Conservation (phyloP, 305 asterid species). For the Salvia sclarea region DNA sequence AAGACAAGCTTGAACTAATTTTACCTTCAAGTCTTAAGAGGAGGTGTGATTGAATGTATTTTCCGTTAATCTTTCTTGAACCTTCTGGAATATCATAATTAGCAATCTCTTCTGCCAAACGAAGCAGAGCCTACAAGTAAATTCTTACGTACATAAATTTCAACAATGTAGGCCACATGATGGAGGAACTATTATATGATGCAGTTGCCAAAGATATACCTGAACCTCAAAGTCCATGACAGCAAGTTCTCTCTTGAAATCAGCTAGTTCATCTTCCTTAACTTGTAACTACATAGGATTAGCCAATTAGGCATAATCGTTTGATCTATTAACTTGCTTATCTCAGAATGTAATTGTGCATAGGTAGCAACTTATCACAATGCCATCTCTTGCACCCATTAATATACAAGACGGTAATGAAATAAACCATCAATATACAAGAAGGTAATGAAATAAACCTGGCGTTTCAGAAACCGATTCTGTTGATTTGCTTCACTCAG, state of each 20-base stretch:
- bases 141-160: conserved; percentile 12
- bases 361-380: not conserved
- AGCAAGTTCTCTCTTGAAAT: conserved; percentile 72
- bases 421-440: not conserved
- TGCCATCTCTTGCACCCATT: not conserved
- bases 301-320: not conserved
- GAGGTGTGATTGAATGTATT: conserved; percentile 80
- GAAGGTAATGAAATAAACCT: conserved; percentile 48
- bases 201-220: conserved; percentile 43
- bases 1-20: not conserved
- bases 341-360: not conserved
- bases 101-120: conserved; percentile 74
- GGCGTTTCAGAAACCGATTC: conserved; percentile 76
- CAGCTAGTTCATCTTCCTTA: conserved; percentile 59
- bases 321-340: not conserved
- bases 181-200: conserved; percentile 1
- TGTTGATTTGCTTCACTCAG: conserved; percentile 92
- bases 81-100: conserved; percentile 63
- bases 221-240: conserved; percentile 58
- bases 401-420: not conserved
- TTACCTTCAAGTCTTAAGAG: conserved; percentile 69
- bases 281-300: conserved; percentile 57
- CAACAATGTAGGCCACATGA: conserved; percentile 6
- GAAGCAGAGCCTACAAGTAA: conserved; percentile 65
- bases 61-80: conserved; percentile 84